phyloP scores from a whole-genome alignment of 2,329 filamentous ascomycete genomes.

The Escovopsis sp. region DNA sequence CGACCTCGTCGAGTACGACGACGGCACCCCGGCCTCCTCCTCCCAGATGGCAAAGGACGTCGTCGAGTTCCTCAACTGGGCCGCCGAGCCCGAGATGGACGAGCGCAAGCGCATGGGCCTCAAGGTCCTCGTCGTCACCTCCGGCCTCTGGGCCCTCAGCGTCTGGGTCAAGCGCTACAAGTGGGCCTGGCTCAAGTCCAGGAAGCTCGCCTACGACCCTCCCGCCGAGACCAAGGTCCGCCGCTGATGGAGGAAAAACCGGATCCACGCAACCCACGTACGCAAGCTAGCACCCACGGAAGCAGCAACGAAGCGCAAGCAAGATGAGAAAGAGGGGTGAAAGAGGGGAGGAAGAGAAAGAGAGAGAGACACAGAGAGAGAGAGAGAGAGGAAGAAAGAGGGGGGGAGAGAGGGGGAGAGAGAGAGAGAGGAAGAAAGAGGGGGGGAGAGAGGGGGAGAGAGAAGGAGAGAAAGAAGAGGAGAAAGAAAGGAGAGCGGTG shows the following conservation, averaged over 20 bases:
- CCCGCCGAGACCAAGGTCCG: constrained; percentile 42
- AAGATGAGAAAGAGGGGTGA: too few relatives aligned
- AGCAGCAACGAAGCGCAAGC: too few relatives aligned
- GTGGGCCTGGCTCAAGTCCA: constrained; percentile 91
- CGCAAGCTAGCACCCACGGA: too few relatives aligned
- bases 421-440: too few relatives aligned
- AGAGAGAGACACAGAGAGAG: too few relatives aligned
- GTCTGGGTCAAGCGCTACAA: constrained; percentile 99
- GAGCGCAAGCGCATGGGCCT: constrained; percentile 99
- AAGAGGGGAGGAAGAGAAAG: too few relatives aligned
- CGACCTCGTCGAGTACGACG: constrained; percentile 94
- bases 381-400: too few relatives aligned
- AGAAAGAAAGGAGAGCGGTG: too few relatives aligned
- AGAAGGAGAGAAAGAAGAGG: too few relatives aligned
- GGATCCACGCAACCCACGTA: too few relatives aligned
- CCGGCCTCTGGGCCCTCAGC: constrained; percentile 69
- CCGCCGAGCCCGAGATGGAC: constrained; percentile 97
- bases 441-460: too few relatives aligned
- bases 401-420: too few relatives aligned
- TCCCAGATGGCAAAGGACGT: constrained; percentile 99
- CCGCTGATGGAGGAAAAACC: constrained; percentile 21
- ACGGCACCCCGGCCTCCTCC: constrained; percentile 81
- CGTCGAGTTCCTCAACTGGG: constrained; percentile 97
- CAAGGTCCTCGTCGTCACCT: constrained; percentile 77
- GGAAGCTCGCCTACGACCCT: constrained; percentile 81